These are phyloP conservation scores for Lactuca sativa DNA, from an alignment of 129 eudicot genomes.

Conservation along the genomic window DNA sequence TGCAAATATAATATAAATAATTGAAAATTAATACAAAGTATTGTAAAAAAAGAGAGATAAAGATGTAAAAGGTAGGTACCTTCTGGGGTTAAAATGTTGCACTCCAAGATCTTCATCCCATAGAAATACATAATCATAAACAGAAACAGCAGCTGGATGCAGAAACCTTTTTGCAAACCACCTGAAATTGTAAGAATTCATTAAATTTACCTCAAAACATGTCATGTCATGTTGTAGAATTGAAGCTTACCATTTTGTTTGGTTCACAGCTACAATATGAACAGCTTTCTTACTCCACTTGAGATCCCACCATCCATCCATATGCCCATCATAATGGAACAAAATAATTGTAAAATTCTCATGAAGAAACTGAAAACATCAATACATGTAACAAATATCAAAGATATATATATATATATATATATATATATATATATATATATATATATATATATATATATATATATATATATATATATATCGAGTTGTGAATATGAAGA, in stretches of 20 bases:
- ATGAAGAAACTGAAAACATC: constrained; percentile 84
- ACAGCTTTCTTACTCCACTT: constrained; percentile 77
- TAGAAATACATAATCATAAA: constrained; percentile 83
- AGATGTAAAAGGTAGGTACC: constrained; percentile 40
- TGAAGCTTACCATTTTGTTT: constrained; percentile 80
- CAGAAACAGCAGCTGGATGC: constrained; percentile 81
- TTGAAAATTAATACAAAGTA: neutral
- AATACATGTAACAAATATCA: constrained; percentile 18
- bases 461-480: neutral
- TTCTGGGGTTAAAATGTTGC: constrained; percentile 78
- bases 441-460: neutral
- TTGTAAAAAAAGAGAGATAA: neutral
- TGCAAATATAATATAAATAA: constrained; percentile 21
- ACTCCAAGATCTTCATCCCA: constrained; percentile 99
- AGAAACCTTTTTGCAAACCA: constrained; percentile 98
- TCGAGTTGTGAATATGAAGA: neutral
- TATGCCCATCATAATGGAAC: constrained; percentile 90
- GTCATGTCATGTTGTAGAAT: neutral
- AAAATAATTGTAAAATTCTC: constrained; percentile 80
- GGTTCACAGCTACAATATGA: constrained; percentile 82
- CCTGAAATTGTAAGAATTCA: constrained; percentile 38
- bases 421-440: constrained; percentile 4
- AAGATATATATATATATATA: constrained; percentile 3
- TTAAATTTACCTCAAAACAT: neutral
- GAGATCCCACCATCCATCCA: constrained; percentile 91